Percentiles rank a stretch among this genome's conserved stretches.
phyloP scores from a whole-genome alignment of 345 rosid genomes.

The Citrus glauca region DNA sequence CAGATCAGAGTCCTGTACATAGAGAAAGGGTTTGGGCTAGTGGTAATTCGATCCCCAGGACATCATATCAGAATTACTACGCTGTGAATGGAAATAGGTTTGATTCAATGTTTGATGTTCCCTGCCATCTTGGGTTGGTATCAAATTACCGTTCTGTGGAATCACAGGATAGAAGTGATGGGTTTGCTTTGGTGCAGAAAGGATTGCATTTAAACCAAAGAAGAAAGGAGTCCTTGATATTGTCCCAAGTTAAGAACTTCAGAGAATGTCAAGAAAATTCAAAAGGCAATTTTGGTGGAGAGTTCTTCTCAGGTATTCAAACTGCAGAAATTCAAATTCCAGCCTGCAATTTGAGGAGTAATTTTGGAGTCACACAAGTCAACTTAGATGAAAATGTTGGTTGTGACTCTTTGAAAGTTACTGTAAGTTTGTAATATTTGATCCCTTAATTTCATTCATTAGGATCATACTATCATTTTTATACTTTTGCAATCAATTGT shows the following conservation, averaged over 20 bases:
- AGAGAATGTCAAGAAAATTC: slow-evolving; percentile 21
- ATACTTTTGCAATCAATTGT: neutral
- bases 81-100: slow-evolving; percentile 26
- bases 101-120: slow-evolving; percentile 29
- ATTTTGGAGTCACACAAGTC: slow-evolving; percentile 3
- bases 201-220: slow-evolving; percentile 11
- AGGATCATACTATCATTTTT: neutral
- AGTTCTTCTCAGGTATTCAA: slow-evolving; percentile 6
- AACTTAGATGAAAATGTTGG: slow-evolving; percentile 7
- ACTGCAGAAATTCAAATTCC: neutral
- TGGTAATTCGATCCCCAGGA: neutral
- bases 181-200: slow-evolving; percentile 19
- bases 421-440: slow-evolving; percentile 12
- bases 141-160: slow-evolving; percentile 20
- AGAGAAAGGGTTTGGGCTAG: neutral
- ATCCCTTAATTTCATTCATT: neutral
- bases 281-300: slow-evolving; percentile 15
- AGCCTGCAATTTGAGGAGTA: slow-evolving; percentile 7
- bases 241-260: slow-evolving; percentile 20
- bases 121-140: slow-evolving; percentile 28
- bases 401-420: slow-evolving; percentile 8
- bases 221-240: slow-evolving; percentile 23
- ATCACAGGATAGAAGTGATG: slow-evolving; percentile 18
- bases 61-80: slow-evolving; percentile 13
- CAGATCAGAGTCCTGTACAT: neutral